These are phyloP conservation scores for Solanum hybrid DNA, from an alignment of 305 asterid species.

Conservation along the genomic window DNA sequence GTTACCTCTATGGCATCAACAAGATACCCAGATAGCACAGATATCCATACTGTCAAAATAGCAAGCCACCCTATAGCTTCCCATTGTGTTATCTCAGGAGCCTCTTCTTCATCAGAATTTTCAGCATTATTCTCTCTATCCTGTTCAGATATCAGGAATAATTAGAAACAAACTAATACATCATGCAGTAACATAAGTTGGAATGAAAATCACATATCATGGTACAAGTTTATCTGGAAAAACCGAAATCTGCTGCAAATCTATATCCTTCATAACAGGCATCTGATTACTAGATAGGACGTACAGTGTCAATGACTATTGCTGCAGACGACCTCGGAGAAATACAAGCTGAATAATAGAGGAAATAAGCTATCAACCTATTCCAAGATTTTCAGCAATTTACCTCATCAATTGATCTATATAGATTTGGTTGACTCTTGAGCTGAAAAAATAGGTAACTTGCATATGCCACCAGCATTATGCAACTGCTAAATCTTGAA, in stretches of 20 bases:
- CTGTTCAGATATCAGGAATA: background rate
- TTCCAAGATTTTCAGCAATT: background rate
- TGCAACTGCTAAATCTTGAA: conserved; percentile 92
- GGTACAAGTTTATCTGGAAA: background rate
- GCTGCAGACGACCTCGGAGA: background rate
- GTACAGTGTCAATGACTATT: background rate
- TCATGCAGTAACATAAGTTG: background rate
- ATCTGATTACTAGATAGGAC: background rate
- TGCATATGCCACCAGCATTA: conserved; percentile 90
- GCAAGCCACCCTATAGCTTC: too few species aligned
- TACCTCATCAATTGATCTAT: conserved; percentile 55
- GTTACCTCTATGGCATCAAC: too few species aligned
- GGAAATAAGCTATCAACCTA: background rate
- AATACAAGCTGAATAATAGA: background rate
- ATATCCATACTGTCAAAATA: too few species aligned
- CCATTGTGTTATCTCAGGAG: too few species aligned
- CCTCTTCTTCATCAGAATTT: too few species aligned
- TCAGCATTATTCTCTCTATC: too few species aligned
- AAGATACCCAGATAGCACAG: too few species aligned
- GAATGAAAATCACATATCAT: background rate
- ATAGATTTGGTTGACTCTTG: conserved; percentile 52
- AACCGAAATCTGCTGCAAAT: background rate
- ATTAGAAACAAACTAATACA: background rate
- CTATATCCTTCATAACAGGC: background rate
- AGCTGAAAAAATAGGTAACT: conserved; percentile 95